phyloP scores from a whole-genome alignment of 1,139 yeast genomes.

The Geotrichum bryndzae region DNA sequence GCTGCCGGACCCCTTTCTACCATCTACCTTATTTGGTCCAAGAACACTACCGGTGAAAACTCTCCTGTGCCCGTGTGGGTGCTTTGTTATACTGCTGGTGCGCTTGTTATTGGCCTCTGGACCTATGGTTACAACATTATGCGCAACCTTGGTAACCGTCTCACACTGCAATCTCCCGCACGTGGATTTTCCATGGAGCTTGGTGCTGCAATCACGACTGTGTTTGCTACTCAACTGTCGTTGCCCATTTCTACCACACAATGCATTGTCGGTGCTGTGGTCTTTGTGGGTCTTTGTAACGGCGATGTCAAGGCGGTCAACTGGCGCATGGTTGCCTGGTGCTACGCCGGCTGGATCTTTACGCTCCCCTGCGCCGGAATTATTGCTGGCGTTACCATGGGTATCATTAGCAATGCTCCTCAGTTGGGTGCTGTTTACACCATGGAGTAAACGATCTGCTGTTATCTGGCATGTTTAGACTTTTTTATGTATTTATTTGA shows the following conservation, averaged over 20 bases:
- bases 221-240: constrained; percentile 66
- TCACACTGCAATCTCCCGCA: constrained; percentile 72
- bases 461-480: neutral
- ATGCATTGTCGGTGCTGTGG: constrained; percentile 76
- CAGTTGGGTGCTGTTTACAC: constrained; percentile 38
- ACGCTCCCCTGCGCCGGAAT: constrained; percentile 72
- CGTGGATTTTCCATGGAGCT: constrained; percentile 73
- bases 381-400: constrained; percentile 62
- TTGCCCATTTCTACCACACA: constrained; percentile 77
- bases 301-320: constrained; percentile 57
- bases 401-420: constrained; percentile 64
- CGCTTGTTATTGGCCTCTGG: constrained; percentile 67
- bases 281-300: constrained; percentile 70
- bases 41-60: constrained; percentile 45
- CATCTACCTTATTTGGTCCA: constrained; percentile 55
- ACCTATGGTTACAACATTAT: constrained; percentile 68
- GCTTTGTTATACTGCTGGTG: constrained; percentile 60
- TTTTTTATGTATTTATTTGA: too few relatives aligned
- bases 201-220: constrained; percentile 72
- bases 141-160: constrained; percentile 66
- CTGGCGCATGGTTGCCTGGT: constrained; percentile 74
- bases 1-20: constrained; percentile 75
- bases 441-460: constrained; percentile 1
- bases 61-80: constrained; percentile 60
- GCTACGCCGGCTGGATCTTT: constrained; percentile 66